These are phyloP conservation scores for Amanita pallidorosea DNA, from an alignment of 768 basidiomycete species.

Conservation along the genomic window DNA sequence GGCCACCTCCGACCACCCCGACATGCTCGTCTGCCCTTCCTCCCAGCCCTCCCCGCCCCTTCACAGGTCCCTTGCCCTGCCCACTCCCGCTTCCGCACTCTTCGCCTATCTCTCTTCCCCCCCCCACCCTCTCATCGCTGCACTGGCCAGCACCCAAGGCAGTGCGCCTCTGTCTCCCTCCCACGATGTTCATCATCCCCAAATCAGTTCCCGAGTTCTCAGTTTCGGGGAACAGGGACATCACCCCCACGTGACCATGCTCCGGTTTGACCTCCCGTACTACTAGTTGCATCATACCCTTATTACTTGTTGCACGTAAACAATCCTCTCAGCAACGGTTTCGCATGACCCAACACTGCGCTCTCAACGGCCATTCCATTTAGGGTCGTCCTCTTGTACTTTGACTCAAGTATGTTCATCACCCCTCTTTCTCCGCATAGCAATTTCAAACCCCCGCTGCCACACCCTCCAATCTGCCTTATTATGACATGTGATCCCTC, in stretches of 20 bases:
- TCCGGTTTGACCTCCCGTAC: neutral
- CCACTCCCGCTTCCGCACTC: too few relatives aligned
- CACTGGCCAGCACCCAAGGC: too few relatives aligned
- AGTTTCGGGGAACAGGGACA: neutral
- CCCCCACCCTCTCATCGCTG: too few relatives aligned
- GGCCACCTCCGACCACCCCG: neutral
- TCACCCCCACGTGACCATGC: neutral
- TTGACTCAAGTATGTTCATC: neutral
- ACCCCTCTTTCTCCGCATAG: conserved; percentile 1
- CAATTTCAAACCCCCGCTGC: neutral
- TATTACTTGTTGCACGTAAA: conserved; percentile 2
- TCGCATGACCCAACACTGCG: neutral
- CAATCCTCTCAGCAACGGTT: neutral
- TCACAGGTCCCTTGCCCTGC: neutral
- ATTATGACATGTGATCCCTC: conserved; percentile 2
- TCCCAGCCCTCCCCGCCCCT: neutral
- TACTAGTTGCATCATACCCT: neutral
- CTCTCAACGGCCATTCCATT: neutral
- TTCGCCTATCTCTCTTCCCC: too few relatives aligned
- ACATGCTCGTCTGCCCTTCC: neutral
- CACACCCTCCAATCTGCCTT: conserved; percentile 2
- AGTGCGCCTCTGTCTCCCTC: neutral
- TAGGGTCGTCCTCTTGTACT: neutral
- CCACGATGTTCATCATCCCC: neutral
- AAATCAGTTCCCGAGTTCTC: neutral